phyloP scores from a whole-genome alignment of 129 eudicot species.

The Apium graveolens region DNA sequence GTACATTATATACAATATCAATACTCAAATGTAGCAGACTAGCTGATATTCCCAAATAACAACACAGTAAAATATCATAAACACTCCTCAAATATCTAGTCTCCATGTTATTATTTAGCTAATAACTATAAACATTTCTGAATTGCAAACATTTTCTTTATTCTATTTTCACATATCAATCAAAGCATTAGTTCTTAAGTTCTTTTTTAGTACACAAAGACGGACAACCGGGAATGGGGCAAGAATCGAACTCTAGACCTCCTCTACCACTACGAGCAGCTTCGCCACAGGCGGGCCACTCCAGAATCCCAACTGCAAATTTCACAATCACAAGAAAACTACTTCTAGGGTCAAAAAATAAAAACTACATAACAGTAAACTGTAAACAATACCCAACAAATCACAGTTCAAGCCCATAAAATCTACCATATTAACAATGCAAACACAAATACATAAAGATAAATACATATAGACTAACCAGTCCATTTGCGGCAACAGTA shows the following conservation, averaged over 20 bases:
- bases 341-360: background rate
- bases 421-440: background rate
- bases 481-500: slow-evolving; percentile 38
- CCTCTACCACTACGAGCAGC: background rate
- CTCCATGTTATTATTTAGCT: background rate
- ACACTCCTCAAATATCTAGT: background rate
- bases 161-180: too few species aligned
- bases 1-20: background rate
- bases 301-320: background rate
- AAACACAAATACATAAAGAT: background rate
- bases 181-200: background rate
- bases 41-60: background rate
- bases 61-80: background rate
- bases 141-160: too few species aligned
- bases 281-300: background rate
- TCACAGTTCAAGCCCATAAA: background rate
- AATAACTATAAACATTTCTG: too few species aligned
- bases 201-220: background rate
- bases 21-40: background rate
- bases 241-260: background rate
- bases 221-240: background rate
- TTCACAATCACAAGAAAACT: background rate
- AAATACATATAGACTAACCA: slow-evolving; percentile 22
- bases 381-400: background rate
- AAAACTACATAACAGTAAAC: background rate